A percentile compares a stretch with the other conserved stretches of the same genome.
These are phyloP conservation scores for Tieghemostelium lacteum DNA, from an alignment of 78 protist species.

Conservation along the genomic window DNA sequence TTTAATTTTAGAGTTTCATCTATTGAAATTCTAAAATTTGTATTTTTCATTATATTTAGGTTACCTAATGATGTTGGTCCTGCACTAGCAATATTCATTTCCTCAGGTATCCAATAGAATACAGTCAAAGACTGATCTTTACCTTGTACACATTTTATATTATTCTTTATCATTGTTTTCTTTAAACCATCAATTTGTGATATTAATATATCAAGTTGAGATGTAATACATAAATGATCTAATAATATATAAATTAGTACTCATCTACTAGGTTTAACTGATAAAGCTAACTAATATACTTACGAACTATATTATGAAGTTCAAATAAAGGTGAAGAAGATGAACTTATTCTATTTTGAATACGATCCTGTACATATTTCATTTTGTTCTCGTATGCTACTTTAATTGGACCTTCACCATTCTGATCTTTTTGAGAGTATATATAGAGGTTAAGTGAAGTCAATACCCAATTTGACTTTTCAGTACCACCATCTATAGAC, in stretches of 20 bases:
- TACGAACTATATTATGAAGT: slow-evolving; percentile 65
- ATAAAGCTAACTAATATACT: background rate
- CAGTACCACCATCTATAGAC: slow-evolving; percentile 66
- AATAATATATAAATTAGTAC: background rate
- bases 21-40: slow-evolving; percentile 21
- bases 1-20: slow-evolving; percentile 23
- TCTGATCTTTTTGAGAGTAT: slow-evolving; percentile 11
- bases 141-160: slow-evolving; percentile 40
- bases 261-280: background rate
- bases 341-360: slow-evolving; percentile 37
- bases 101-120: slow-evolving; percentile 72
- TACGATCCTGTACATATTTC: slow-evolving; percentile 21
- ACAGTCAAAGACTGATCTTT: slow-evolving; percentile 57
- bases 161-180: slow-evolving; percentile 41
- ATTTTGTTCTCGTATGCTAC: slow-evolving; percentile 38
- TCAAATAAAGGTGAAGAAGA: slow-evolving; percentile 38
- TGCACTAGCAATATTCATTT: slow-evolving; percentile 18
- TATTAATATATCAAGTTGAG: slow-evolving; percentile 34
- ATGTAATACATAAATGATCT: slow-evolving; percentile 35
- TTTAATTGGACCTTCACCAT: slow-evolving; percentile 49
- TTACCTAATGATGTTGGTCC: background rate
- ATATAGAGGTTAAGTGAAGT: slow-evolving; percentile 12
- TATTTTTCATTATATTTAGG: slow-evolving; percentile 14
- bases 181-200: slow-evolving; percentile 55
- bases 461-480: slow-evolving; percentile 57